A percentile compares a stretch with the other conserved stretches of the same genome.
Conservation (phyloP, 2,329 filamentous ascomycete species). For the Colletotrichum incanum region DNA sequence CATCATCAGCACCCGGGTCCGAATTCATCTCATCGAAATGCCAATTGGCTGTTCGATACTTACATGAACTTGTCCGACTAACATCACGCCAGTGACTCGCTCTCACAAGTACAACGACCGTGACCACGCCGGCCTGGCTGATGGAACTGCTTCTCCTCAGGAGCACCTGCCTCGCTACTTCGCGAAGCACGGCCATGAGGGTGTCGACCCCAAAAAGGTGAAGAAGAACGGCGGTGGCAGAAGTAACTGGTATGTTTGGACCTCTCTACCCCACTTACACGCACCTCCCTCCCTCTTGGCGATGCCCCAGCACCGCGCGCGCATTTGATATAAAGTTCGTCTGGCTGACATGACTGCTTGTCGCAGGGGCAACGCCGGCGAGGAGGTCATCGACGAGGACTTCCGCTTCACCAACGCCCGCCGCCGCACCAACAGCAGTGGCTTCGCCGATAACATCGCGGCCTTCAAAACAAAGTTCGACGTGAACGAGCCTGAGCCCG, state of each 20-base stretch:
- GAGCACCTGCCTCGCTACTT: constrained; percentile 93
- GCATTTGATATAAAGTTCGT: not conserved
- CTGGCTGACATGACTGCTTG: constrained; percentile 32
- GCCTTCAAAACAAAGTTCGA: constrained; percentile 99
- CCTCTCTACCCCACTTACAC: constrained; percentile 41
- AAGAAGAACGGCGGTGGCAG: constrained; percentile 97
- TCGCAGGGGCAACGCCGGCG: constrained; percentile 84
- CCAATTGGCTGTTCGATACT: not conserved
- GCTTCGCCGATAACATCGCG: constrained; percentile 76
- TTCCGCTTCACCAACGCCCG: constrained; percentile 90
- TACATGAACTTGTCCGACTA: constrained; percentile 22
- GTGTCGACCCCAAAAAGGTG: constrained; percentile 89
- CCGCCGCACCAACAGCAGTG: constrained; percentile 93
- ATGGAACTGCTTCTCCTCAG: constrained; percentile 78
- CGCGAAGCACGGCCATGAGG: constrained; percentile 86
- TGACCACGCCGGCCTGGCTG: constrained; percentile 85
- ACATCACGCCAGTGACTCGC: constrained; percentile 83
- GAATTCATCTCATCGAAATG: not conserved
- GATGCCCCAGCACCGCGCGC: constrained; percentile 10
- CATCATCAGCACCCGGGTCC: constrained; percentile 4
- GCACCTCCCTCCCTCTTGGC: constrained; percentile 10
- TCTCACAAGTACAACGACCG: constrained; percentile 97
- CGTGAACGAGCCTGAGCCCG: constrained; percentile 87
- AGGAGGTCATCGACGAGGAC: constrained; percentile 86
- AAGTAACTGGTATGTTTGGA: constrained; percentile 86